Base-by-base conservation (phyloP, 768 basidiomycete genomes). In the Lactarius akahatsu region DNA sequence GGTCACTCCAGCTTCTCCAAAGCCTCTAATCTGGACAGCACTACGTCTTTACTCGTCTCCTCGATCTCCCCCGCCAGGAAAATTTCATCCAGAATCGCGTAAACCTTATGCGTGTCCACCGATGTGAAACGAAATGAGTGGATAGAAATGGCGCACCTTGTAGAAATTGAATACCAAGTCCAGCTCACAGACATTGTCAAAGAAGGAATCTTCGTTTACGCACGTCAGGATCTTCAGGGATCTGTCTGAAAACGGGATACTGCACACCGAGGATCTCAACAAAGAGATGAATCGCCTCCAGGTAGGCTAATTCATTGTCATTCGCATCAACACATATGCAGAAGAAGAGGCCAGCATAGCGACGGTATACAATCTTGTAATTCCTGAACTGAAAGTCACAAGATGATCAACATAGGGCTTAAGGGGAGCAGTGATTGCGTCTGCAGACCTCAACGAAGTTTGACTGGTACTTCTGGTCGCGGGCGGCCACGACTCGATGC, bases 161-260 rank as follows among this genome's bases (percentile, higher is more conserved):
- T 98, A 97, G 76, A 98, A 99, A 77, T 98, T 98, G 81, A 98
- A 99, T 2, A 99, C 97, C 0, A 99, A 85, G 74, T 98, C 97
- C 36, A 98, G 81, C 76, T 98, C 96, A 79, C 97, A 98, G 1
- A 99, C 97, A 71, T 99, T 98, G 74, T 98, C 95, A 73, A 99
- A 99, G 82, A 98, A 99, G 0, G 95, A 88, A 75, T 98, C 96
- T 97, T 65, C 63, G 34, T 28, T 60, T 15, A 64, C 13, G 26
- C 23, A 52, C 61, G 36, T 71, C 10, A 30, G 64, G 34, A 71
- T 65, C 36, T 3, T 43, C 38, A 23, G 52, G 32, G 26, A 3
- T 61, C 26, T 45, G 11, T 59, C 59, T n/a, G 58, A 52, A 20
- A 62, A 7, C 40, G 23, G 43, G 15, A 5, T 10, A 23, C 11